Percentiles rank a stretch among this genome's conserved stretches.
These are phyloP conservation scores for Climacium dendroides DNA, from an alignment of 225 moss, liverwort and hornwort genomes.

Conservation along the genomic window DNA sequence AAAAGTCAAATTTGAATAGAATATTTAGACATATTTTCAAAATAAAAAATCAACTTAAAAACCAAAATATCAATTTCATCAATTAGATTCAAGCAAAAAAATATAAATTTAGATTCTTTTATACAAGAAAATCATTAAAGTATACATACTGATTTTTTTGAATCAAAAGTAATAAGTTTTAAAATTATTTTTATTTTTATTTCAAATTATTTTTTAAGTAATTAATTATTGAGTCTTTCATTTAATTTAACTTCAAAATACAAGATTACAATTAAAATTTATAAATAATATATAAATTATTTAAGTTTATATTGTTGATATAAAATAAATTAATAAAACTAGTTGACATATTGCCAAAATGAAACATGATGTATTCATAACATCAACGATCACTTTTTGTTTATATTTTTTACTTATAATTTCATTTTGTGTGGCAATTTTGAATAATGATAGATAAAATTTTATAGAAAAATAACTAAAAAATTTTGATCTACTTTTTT, in stretches of 20 bases:
- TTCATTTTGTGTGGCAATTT: background rate
- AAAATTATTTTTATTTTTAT: rapidly evolving
- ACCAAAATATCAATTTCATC: background rate
- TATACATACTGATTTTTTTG: background rate
- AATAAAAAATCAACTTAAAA: background rate
- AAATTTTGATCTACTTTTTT: background rate
- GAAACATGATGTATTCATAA: background rate
- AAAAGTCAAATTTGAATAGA: background rate
- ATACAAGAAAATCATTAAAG: background rate
- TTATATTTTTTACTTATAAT: background rate
- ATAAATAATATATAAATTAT: background rate
- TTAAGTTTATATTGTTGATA: background rate
- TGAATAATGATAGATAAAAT: too few relatives aligned
- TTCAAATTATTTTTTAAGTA: too few relatives aligned
- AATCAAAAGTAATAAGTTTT: background rate
- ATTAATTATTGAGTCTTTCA: too few relatives aligned
- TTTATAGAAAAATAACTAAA: too few relatives aligned
- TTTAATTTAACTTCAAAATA: too few relatives aligned
- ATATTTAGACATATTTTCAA: background rate
- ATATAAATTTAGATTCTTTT: background rate
- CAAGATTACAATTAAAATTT: background rate
- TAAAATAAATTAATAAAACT: background rate
- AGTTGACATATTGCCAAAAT: background rate
- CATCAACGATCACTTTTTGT: background rate
- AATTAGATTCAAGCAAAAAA: background rate